phyloP scores from a whole-genome alignment of 1,284 basidiomycete species.

The Clitocybe nebularis region DNA sequence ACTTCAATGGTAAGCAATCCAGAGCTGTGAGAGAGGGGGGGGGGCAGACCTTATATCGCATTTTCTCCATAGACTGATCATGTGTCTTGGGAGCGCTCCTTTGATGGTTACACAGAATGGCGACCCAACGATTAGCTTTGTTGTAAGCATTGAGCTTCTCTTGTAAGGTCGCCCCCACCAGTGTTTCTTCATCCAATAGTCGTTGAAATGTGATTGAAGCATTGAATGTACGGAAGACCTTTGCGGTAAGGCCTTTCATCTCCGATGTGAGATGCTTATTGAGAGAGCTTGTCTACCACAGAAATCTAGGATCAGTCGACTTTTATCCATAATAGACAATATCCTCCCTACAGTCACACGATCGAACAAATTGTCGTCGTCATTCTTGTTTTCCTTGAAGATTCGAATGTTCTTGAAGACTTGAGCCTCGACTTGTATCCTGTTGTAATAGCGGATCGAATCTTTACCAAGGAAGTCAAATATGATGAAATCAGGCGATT shows the following conservation, averaged over 20 bases:
- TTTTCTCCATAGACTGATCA: slow-evolving; percentile 88
- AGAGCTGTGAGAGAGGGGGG: not conserved
- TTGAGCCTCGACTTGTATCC: slow-evolving; percentile 81
- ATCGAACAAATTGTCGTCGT: slow-evolving; percentile 91
- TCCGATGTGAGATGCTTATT: slow-evolving; percentile 90
- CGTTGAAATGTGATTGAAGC: slow-evolving; percentile 93
- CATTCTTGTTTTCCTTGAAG: slow-evolving; percentile 87
- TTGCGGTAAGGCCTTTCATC: slow-evolving; percentile 96
- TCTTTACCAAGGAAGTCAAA: slow-evolving; percentile 99
- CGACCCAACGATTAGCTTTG: slow-evolving; percentile 91
- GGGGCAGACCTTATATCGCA: slow-evolving; percentile 75
- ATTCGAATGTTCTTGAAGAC: slow-evolving; percentile 90
- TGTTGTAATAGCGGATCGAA: slow-evolving; percentile 93
- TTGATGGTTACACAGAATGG: slow-evolving; percentile 98
- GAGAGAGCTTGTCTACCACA: slow-evolving; percentile 70
- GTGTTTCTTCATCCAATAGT: slow-evolving; percentile 75
- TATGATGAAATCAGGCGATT: slow-evolving; percentile 79
- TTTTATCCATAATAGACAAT: slow-evolving; percentile 5
- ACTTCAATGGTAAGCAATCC: slow-evolving; percentile 4
- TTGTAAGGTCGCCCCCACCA: slow-evolving; percentile 71
- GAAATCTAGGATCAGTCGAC: not conserved
- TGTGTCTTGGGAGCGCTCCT: slow-evolving; percentile 88
- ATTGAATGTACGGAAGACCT: slow-evolving; percentile 99
- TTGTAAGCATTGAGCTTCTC: slow-evolving; percentile 96
- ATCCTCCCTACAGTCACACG: slow-evolving; percentile 80